phyloP scores from a whole-genome alignment of 1,284 basidiomycete genomes.

The Cryptococcus neoformans region DNA sequence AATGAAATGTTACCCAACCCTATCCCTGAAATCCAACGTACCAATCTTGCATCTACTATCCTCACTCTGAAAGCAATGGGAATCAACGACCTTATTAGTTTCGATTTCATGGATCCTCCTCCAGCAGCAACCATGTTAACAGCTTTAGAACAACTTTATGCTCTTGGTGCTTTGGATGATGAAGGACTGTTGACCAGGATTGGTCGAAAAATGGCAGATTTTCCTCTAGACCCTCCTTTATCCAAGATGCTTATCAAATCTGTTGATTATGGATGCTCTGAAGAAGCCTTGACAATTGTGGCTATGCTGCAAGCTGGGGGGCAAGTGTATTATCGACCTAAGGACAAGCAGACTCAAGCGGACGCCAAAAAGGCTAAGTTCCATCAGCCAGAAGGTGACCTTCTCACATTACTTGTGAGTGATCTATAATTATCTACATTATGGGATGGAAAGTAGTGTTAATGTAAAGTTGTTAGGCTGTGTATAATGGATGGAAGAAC shows the following conservation, averaged over 20 bases:
- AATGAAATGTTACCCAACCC: conserved; percentile 99
- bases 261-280: conserved; percentile 92
- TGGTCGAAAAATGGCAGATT: conserved; percentile 98
- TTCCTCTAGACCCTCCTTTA: conserved; percentile 93
- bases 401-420: conserved; percentile 73
- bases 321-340: conserved; percentile 95
- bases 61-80: conserved; percentile 98
- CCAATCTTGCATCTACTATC: conserved; percentile 90
- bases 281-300: conserved; percentile 94
- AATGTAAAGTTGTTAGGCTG: conserved; percentile 54
- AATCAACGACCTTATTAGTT: conserved; percentile 94
- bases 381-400: conserved; percentile 96
- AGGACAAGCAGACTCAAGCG: conserved; percentile 98
- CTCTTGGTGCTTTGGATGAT: conserved; percentile 92
- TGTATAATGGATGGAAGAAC: conserved; percentile 98
- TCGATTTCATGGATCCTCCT: conserved; percentile 99
- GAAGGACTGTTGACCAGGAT: conserved; percentile 91
- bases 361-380: conserved; percentile 99
- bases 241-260: conserved; percentile 99
- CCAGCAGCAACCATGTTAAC: conserved; percentile 88
- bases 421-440: neutral
- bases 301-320: conserved; percentile 94
- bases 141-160: conserved; percentile 90
- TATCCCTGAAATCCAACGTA: conserved; percentile 96
- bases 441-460: neutral